These are phyloP conservation scores for Zizania latifolia DNA, from an alignment of 176 grass and related monocot species.

Conservation along the genomic window DNA sequence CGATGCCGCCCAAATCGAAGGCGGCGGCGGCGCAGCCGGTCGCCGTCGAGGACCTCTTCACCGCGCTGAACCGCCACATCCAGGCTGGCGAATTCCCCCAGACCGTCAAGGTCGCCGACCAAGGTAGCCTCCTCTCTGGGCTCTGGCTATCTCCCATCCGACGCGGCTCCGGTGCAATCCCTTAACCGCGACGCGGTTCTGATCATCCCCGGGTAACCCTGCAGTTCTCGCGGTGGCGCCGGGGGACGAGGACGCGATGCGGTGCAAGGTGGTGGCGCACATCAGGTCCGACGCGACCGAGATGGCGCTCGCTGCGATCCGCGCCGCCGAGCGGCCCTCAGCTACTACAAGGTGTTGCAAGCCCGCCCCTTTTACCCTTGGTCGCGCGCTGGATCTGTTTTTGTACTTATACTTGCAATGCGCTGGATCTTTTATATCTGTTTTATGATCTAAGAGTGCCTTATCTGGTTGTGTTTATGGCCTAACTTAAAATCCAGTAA, in stretches of 20 bases:
- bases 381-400: background rate
- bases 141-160: no score
- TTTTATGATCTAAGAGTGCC: constrained; percentile 6
- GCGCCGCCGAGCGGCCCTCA: constrained; percentile 57
- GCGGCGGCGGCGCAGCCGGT: constrained; percentile 41
- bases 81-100: constrained; percentile 42
- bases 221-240: constrained; percentile 68
- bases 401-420: background rate
- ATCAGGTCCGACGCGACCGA: constrained; percentile 76
- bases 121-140: constrained; percentile 51
- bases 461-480: constrained; percentile 13
- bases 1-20: constrained; percentile 71
- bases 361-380: background rate
- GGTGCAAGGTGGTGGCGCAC: constrained; percentile 86
- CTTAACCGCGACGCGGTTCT: constrained; percentile 1
- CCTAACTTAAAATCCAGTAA: background rate
- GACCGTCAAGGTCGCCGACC: constrained; percentile 75
- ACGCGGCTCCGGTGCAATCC: background rate
- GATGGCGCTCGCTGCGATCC: constrained; percentile 62
- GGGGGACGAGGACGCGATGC: constrained; percentile 83
- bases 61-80: constrained; percentile 59
- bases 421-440: background rate
- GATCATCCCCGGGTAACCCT: background rate
- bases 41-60: constrained; percentile 74
- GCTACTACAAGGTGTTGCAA: constrained; percentile 54